phyloP scores from a whole-genome alignment of 371 early-diverging fungal species.

The Mucor indicus region DNA sequence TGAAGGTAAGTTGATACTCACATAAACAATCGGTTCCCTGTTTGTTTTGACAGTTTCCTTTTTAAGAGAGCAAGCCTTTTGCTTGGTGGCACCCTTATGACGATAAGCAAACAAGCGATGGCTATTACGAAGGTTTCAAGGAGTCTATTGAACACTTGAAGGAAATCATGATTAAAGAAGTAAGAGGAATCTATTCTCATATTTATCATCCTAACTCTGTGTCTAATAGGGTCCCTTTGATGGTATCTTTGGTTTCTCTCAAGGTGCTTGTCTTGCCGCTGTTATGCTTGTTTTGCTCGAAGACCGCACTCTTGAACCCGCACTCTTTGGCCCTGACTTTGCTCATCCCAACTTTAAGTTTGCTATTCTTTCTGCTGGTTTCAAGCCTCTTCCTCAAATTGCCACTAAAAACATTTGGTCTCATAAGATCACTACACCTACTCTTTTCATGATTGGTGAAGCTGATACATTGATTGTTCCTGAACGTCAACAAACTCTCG shows the following conservation, averaged over 20 bases:
- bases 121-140: constrained; percentile 53
- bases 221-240: constrained; percentile 63
- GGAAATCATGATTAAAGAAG: constrained; percentile 50
- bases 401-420: constrained; percentile 40
- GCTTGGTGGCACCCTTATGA: constrained; percentile 61
- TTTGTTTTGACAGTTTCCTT: background rate
- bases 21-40: too few relatives aligned
- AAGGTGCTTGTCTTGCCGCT: constrained; percentile 69
- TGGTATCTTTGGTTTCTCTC: constrained; percentile 76
- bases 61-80: constrained; percentile 44
- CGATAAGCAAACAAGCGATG: constrained; percentile 24
- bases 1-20: constrained; percentile 36
- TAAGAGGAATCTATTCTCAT: constrained; percentile 1
- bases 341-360: constrained; percentile 55
- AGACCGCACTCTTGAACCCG: constrained; percentile 22
- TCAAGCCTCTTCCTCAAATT: constrained; percentile 36
- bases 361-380: constrained; percentile 62
- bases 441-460: constrained; percentile 69
- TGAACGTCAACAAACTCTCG: constrained; percentile 38
- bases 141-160: constrained; percentile 54
- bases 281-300: constrained; percentile 50
- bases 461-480: constrained; percentile 52
- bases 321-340: constrained; percentile 28
- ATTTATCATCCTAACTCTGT: background rate
- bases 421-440: constrained; percentile 47